Base-by-base conservation (phyloP, 495 filamentous ascomycete species). In the Amphirosellinia nigrospora region DNA sequence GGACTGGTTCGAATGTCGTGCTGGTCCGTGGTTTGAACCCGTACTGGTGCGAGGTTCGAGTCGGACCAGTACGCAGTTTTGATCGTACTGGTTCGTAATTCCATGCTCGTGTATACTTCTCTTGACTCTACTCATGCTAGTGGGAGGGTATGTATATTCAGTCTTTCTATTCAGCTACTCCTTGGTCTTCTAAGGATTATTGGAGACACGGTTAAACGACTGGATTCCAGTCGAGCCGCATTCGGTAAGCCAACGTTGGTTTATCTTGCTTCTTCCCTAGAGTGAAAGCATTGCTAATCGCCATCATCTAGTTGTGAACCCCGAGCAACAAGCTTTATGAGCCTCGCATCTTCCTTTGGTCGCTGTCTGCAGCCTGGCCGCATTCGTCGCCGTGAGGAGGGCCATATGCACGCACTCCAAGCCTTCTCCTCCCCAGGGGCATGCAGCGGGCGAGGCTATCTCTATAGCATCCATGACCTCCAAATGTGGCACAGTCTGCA, bases 81-180 rank as follows among this genome's bases (percentile, higher is more conserved):
- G 45, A 48, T 48, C 48, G 48, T 26, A 52, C 48, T 52, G 48
- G 48, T 52, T n/a, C 48, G 48, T 52, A 52, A 52, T 52, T 23
- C n/a, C 48, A 52, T 52, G 48, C 48, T 52, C 21, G 48, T 52
- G 21, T 52, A 52, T 52, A 52, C 48, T 52, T 52, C 48, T 52
- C 48, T 52, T 52, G 48, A 52, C 48, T 52, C 48, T 52, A 52
- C 48, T 52, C 48, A 52, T 52, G 48, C 48, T 52, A 52, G 48
- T 52, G 48, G 48, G 48, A 52, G 48, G 48, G 48, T 26, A 52
- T 52, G 48, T 52, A 52, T 52, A 52, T 52, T 52, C 48, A 52
- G 48, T 52, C 48, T 52, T 52, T 52, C 48, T 52, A 52, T 52
- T 52, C 48, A 52, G 48, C 48, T 52, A 52, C 48, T 52, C 48